A percentile compares a stretch with the other conserved stretches of the same genome.
phyloP scores from a whole-genome alignment of 306 rosid genomes.

The Erythrophleum fordii region DNA sequence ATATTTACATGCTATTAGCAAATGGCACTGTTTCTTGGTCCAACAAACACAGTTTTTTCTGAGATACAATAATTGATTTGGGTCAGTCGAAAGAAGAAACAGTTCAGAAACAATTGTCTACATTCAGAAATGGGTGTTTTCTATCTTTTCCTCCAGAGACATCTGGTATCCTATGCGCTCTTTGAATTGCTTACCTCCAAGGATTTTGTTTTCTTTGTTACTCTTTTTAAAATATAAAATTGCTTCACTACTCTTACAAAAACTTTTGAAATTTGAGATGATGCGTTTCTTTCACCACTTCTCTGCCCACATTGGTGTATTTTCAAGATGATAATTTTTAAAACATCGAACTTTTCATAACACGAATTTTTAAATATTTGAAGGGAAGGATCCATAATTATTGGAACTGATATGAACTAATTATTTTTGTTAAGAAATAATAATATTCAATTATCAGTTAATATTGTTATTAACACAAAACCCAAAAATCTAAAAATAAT shows the following conservation, averaged over 20 bases:
- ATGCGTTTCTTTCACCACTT: not conserved
- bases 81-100: not conserved
- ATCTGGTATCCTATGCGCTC: not conserved
- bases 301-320: not conserved
- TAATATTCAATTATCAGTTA: no score
- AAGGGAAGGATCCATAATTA: no score
- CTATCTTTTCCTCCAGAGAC: not conserved
- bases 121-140: not conserved
- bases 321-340: no score
- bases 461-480: no score
- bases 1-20: not conserved
- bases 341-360: not conserved
- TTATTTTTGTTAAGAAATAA: no score
- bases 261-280: not conserved
- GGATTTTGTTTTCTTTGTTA: not conserved
- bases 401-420: no score
- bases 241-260: not conserved
- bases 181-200: not conserved
- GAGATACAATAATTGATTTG: constrained; percentile 26
- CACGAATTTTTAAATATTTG: no score
- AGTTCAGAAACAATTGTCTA: not conserved
- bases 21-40: not conserved
- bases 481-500: no score
- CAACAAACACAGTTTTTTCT: not conserved
- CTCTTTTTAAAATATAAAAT: not conserved